A percentile compares a stretch with the other conserved stretches of the same genome.
phyloP scores from a whole-genome alignment of 306 rosid species.

The Betula pendula region DNA sequence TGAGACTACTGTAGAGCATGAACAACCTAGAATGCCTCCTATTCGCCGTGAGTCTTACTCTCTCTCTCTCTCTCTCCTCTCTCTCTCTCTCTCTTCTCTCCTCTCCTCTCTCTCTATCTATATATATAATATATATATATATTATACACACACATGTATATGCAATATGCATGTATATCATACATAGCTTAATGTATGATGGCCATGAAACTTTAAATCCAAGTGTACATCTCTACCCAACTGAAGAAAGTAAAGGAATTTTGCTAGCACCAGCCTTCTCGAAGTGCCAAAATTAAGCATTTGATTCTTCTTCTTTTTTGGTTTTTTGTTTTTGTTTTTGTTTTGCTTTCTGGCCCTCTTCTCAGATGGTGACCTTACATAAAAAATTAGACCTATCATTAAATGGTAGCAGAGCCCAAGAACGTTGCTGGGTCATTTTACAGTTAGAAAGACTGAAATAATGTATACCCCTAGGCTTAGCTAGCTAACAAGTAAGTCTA shows the following conservation, averaged over 20 bases:
- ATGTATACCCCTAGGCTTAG: no score
- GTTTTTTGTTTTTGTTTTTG: slow-evolving; percentile 10
- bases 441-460: slow-evolving; percentile 33
- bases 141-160: no score
- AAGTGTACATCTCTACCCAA: slow-evolving; percentile 16
- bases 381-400: slow-evolving; percentile 49
- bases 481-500: slow-evolving; percentile 23
- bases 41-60: slow-evolving; percentile 72
- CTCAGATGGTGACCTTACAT: slow-evolving; percentile 62
- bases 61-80: slow-evolving; percentile 8
- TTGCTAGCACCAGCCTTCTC: no score
- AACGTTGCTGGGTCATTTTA: slow-evolving; percentile 25
- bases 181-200: background rate
- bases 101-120: no score
- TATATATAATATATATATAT: no score
- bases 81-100: no score
- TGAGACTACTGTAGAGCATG: slow-evolving; percentile 54
- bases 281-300: no score
- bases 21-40: slow-evolving; percentile 75
- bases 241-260: slow-evolving; percentile 25
- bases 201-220: background rate
- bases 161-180: no score
- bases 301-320: no score
- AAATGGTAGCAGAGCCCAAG: slow-evolving; percentile 48
- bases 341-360: slow-evolving; percentile 39